phyloP scores from a whole-genome alignment of 2,329 filamentous ascomycete species.

The Aspergillus sp. region DNA sequence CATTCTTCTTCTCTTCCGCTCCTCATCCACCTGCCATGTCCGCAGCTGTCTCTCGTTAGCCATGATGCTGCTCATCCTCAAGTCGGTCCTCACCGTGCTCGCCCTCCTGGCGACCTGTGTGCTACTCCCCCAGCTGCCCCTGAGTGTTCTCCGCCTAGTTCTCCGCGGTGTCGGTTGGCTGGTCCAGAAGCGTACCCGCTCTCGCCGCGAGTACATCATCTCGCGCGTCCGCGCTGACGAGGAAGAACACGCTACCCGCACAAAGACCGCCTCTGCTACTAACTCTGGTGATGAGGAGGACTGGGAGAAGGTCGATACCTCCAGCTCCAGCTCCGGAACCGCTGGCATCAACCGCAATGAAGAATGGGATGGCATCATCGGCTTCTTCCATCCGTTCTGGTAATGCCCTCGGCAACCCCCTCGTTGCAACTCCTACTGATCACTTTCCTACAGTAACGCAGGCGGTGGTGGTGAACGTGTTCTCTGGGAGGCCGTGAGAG shows the following conservation, averaged over 20 bases:
- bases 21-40: neutral
- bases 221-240: conserved; percentile 49
- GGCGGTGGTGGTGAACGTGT: conserved; percentile 95
- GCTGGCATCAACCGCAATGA: conserved; percentile 52
- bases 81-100: conserved; percentile 34
- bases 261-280: conserved; percentile 26
- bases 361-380: conserved; percentile 81
- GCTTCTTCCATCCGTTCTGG: conserved; percentile 99
- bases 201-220: conserved; percentile 59
- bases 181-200: conserved; percentile 64
- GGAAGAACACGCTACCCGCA: conserved; percentile 34
- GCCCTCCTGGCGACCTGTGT: conserved; percentile 36
- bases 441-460: conserved; percentile 67
- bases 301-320: conserved; percentile 68
- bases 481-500: conserved; percentile 90
- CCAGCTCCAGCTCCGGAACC: conserved; percentile 50
- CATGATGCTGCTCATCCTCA: conserved; percentile 40
- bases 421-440: conserved; percentile 7
- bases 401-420: conserved; percentile 43
- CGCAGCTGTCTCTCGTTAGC: conserved; percentile 1
- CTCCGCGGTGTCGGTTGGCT: conserved; percentile 59
- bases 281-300: conserved; percentile 58
- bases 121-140: conserved; percentile 38
- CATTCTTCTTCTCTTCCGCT: neutral
- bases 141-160: conserved; percentile 35